These are phyloP conservation scores for Neonectria ditissima DNA, from an alignment of 2,329 filamentous ascomycete genomes.

Conservation along the genomic window DNA sequence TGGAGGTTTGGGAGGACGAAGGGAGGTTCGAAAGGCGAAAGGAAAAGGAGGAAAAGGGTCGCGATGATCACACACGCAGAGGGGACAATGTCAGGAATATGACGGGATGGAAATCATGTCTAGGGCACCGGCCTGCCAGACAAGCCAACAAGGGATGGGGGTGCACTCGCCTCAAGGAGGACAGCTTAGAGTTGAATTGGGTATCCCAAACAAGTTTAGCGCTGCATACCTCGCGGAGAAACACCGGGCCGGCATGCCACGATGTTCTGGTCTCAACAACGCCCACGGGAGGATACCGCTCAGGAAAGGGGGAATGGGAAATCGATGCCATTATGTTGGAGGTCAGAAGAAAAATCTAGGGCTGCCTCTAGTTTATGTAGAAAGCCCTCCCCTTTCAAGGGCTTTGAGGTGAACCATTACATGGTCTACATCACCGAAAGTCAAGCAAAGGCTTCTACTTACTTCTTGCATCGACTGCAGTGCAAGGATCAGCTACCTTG, in stretches of 20 bases:
- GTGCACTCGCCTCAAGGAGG: constrained; percentile 30
- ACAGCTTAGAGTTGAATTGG: constrained; percentile 44
- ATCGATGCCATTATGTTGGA: background rate
- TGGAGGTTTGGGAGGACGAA: background rate
- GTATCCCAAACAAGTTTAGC: constrained; percentile 36
- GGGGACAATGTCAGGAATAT: constrained; percentile 41
- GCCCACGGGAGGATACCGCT: background rate
- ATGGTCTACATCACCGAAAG: background rate
- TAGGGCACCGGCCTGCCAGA: constrained; percentile 35
- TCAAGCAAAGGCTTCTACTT: background rate
- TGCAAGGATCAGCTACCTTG: constrained; percentile 16
- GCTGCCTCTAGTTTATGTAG: background rate
- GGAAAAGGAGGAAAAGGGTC: constrained; percentile 26
- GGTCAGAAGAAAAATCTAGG: constrained; percentile 1
- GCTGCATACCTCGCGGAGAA: constrained; percentile 20
- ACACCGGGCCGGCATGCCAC: constrained; percentile 23
- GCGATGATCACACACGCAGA: constrained; percentile 32
- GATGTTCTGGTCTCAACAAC: constrained; percentile 1
- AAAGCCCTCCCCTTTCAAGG: background rate
- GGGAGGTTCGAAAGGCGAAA: constrained; percentile 3
- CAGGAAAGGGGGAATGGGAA: constrained; percentile 10
- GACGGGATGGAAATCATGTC: constrained; percentile 38
- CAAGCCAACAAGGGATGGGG: constrained; percentile 40
- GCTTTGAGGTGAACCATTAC: background rate
- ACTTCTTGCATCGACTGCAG: constrained; percentile 1